Evolutionary conservation across 495 filamentous ascomycete genomes (phyloP).

Genomic region (Achaetomiella virescens): DNA sequence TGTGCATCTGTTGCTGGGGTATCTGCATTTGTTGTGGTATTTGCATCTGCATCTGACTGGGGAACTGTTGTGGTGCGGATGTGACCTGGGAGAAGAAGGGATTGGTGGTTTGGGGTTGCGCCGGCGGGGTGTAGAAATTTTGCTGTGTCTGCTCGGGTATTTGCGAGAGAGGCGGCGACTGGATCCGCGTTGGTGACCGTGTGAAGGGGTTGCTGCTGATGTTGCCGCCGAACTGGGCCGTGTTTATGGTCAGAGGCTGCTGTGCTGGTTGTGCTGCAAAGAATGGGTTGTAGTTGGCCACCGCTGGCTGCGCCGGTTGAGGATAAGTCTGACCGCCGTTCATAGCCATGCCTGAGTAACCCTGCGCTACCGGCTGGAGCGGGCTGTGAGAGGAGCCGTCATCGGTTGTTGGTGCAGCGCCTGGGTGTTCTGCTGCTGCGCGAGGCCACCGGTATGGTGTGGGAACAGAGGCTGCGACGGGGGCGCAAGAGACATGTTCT

Average conservation of each 20-base stretch:
- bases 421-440: slow-evolving; percentile 45
- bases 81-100: slow-evolving; percentile 48
- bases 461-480: slow-evolving; percentile 64
- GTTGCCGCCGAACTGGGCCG: slow-evolving; percentile 24
- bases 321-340: slow-evolving; percentile 45
- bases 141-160: slow-evolving; percentile 49
- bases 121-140: slow-evolving; percentile 38
- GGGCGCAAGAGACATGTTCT: slow-evolving; percentile 62
- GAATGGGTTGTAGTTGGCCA: slow-evolving; percentile 60
- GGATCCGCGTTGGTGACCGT: slow-evolving; percentile 40
- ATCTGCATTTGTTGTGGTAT: slow-evolving; percentile 22
- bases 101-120: slow-evolving; percentile 40
- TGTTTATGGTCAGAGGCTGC: slow-evolving; percentile 37
- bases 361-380: slow-evolving; percentile 50
- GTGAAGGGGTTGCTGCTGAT: slow-evolving; percentile 41
- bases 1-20: slow-evolving; percentile 23
- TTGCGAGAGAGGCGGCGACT: slow-evolving; percentile 40
- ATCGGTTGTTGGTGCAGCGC: slow-evolving; percentile 45
- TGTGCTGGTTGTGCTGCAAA: slow-evolving; percentile 36
- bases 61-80: slow-evolving; percentile 31
- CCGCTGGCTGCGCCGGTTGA: slow-evolving; percentile 31
- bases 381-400: slow-evolving; percentile 58
- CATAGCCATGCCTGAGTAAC: slow-evolving; percentile 36
- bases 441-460: slow-evolving; percentile 74
- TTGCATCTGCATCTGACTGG: slow-evolving; percentile 29